Base-by-base conservation (phyloP, 805 yeast species). In the Lipomyces japonicus region DNA sequence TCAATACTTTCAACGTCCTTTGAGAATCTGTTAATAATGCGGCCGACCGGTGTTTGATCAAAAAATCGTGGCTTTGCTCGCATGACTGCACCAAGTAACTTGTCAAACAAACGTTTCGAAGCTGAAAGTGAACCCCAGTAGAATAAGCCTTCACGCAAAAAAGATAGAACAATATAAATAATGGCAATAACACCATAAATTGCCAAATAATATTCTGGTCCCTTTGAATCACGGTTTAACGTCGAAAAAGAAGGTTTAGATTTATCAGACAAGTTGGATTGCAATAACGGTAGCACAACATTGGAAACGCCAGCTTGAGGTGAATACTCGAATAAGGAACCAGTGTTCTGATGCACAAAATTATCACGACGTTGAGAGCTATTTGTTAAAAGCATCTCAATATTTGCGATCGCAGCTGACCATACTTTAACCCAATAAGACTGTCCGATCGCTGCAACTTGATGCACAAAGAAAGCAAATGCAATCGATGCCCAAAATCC, bases 1-100 rank as follows among this genome's bases (percentile, higher is more conserved):
- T 91, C 98, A 56, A 91, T 80, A 14, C 93, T 80, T 68, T 91
- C 97, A 56, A 93, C 80, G 72, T 91, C 98, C 67, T 88, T 90
- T 7, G 97, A 87, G 65, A 93, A 91, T 65, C 98, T 78, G 69
- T 91, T 93, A 89, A 93, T 88, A 48, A 91, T 86, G 68, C 97
- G 82, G 26, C 98, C 98, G 60, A 86, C 78, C 9, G 98, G 97
- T 4, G 97, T 91, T 19, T 93, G 76, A 65, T 93, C 98, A 68
- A 90, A 93, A 69, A 93, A 93, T 63, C 97, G 78, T 58, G 89
- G 73, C 56, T 77, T 84, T 2, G 97, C 95, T 55, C 84, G 77
- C 64, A 90, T 67, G 31, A 89, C 82, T n/a, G 76, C 76, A 16
- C 72, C 65, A 63, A 90, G 73, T 16, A 90, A 76, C 39, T 72